phyloP scores from a whole-genome alignment of 1,284 basidiomycete species.

The Leccinum variabile region DNA sequence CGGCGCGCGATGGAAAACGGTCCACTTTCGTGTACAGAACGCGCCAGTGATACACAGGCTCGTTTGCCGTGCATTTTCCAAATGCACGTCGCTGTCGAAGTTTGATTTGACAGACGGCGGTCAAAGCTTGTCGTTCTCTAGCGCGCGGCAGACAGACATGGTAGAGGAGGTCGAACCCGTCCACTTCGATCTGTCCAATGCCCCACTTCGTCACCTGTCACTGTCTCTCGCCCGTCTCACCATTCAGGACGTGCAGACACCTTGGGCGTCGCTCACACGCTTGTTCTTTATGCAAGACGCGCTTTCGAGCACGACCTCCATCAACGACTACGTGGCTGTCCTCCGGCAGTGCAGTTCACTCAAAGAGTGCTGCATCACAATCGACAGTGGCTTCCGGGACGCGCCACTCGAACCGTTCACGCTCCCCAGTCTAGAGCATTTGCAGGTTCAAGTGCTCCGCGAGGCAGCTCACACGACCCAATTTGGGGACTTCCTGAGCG shows the following conservation, averaged over 20 bases:
- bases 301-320: conserved; percentile 22
- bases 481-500: conserved; percentile 18
- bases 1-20: conserved; percentile 24
- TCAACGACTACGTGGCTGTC: conserved; percentile 25
- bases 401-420: conserved; percentile 14
- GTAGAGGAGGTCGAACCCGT: conserved; percentile 2
- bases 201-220: conserved; percentile 21
- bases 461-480: conserved; percentile 24
- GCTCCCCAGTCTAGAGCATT: conserved; percentile 23
- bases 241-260: conserved; percentile 17
- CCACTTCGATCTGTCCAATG: conserved; percentile 17
- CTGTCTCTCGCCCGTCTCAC: conserved; percentile 25
- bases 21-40: conserved; percentile 25
- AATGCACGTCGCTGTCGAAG: conserved; percentile 18
- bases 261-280: conserved; percentile 24
- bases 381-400: conserved; percentile 19
- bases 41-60: conserved; percentile 16
- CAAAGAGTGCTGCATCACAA: conserved; percentile 23
- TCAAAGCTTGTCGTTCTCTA: conserved; percentile 14
- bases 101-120: conserved; percentile 29
- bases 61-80: conserved; percentile 13
- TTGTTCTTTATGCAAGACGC: conserved; percentile 30
- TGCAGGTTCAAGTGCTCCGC: conserved; percentile 22
- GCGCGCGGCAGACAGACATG: conserved; percentile 1
- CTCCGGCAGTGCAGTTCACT: conserved; percentile 25